Percentiles rank a stretch among this genome's conserved stretches.
These are phyloP conservation scores for Colletotrichum sp. DNA, from an alignment of 2,329 filamentous ascomycete species.

Conservation along the genomic window DNA sequence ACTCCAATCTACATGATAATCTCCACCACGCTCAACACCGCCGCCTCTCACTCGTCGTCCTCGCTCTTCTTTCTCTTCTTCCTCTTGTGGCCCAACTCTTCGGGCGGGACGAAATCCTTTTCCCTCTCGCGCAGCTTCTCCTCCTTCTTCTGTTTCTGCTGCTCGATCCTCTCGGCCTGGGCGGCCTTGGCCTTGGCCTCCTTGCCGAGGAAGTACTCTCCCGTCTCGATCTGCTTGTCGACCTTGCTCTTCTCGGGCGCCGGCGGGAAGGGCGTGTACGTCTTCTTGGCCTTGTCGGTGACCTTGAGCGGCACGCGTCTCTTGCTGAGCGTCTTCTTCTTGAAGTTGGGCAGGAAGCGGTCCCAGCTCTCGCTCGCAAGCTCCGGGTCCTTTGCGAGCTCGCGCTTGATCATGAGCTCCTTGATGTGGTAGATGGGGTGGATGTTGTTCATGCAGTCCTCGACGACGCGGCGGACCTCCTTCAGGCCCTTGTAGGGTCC, in stretches of 20 bases:
- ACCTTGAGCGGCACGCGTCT: conserved; percentile 83
- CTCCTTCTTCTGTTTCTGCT: conserved; percentile 85
- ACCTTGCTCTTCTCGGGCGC: conserved; percentile 99
- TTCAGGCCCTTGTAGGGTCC: conserved; percentile 92
- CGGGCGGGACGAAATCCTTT: conserved; percentile 85
- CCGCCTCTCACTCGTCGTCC: conserved; percentile 27
- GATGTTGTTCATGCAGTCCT: conserved; percentile 97
- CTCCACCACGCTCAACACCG: background rate
- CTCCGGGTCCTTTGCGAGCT: conserved; percentile 87
- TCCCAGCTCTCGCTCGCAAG: conserved; percentile 93
- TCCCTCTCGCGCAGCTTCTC: conserved; percentile 87
- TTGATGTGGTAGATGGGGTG: conserved; percentile 85
- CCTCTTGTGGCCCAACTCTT: conserved; percentile 71
- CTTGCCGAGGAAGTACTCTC: conserved; percentile 95
- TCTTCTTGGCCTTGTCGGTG: conserved; percentile 91
- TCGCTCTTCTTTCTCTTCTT: conserved; percentile 67
- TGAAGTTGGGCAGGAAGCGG: conserved; percentile 95
- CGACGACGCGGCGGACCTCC: conserved; percentile 85
- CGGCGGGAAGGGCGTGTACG: conserved; percentile 96
- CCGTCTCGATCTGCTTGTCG: conserved; percentile 95
- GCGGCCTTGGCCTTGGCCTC: conserved; percentile 86
- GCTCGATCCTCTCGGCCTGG: conserved; percentile 81
- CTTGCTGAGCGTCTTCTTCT: conserved; percentile 88
- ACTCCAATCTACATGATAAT: background rate
- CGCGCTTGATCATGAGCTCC: conserved; percentile 90